Evolutionary conservation across 495 filamentous ascomycete species (phyloP).

Genomic region (Daldinia concentrica): DNA sequence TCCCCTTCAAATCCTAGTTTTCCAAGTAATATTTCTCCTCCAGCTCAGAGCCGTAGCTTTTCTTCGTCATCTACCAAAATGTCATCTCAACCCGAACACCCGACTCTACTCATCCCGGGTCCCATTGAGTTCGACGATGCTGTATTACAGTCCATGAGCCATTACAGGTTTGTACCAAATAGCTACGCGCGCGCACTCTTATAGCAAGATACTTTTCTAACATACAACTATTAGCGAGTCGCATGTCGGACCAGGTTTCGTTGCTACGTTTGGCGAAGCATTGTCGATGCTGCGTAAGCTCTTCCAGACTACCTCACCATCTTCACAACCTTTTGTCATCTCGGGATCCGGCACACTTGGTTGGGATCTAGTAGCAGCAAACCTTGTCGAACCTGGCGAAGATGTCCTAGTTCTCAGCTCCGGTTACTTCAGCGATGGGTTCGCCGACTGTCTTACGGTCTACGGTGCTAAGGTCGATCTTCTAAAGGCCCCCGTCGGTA

Average conservation of each 20-base stretch:
- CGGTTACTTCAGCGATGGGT: slow-evolving; percentile 97
- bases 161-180: slow-evolving; percentile 77
- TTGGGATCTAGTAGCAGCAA: slow-evolving; percentile 94
- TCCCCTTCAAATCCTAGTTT: slow-evolving; percentile 63
- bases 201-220: slow-evolving; percentile 17
- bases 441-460: slow-evolving; percentile 87
- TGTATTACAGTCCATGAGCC: slow-evolving; percentile 92
- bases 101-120: slow-evolving; percentile 89
- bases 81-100: slow-evolving; percentile 82
- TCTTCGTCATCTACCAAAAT: slow-evolving; percentile 61
- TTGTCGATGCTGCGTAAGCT: slow-evolving; percentile 88
- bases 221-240: slow-evolving; percentile 72
- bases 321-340: slow-evolving; percentile 90
- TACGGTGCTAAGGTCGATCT: slow-evolving; percentile 92
- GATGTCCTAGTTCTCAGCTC: slow-evolving; percentile 92
- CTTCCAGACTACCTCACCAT: slow-evolving; percentile 83
- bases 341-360: slow-evolving; percentile 94
- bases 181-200: neutral
- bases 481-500: slow-evolving; percentile 87
- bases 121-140: slow-evolving; percentile 99
- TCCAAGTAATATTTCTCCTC: slow-evolving; percentile 72
- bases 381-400: slow-evolving; percentile 86
- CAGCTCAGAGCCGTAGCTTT: slow-evolving; percentile 48
- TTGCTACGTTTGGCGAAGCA: slow-evolving; percentile 89
- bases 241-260: slow-evolving; percentile 88